phyloP scores from a whole-genome alignment of 2,329 filamentous ascomycete genomes.

The Pyricularia sp. region DNA sequence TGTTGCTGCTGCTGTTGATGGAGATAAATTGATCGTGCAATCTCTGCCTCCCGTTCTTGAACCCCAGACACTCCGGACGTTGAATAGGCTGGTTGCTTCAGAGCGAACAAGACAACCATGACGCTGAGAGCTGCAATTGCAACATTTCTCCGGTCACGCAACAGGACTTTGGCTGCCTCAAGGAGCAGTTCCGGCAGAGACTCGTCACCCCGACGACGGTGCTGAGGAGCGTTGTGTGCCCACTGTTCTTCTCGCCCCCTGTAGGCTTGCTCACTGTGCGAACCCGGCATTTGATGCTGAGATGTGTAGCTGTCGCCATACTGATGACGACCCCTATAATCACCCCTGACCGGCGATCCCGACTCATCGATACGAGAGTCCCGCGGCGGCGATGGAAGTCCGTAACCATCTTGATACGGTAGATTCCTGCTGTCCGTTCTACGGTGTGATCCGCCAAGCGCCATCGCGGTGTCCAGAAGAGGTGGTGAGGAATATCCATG shows the following conservation, averaged over 20 bases:
- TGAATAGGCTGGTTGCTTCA: slow-evolving; percentile 15
- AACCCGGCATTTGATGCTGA: slow-evolving; percentile 14
- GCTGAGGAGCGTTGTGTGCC: neutral
- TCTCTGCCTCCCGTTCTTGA: slow-evolving; percentile 6
- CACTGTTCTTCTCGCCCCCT: slow-evolving; percentile 14
- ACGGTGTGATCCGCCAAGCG: neutral
- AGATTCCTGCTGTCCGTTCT: neutral
- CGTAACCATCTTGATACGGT: neutral
- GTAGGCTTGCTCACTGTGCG: slow-evolving; percentile 18
- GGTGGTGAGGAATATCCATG: neutral
- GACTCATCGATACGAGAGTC: neutral
- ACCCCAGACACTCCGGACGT: neutral
- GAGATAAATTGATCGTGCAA: neutral
- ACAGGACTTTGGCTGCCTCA: slow-evolving; percentile 41
- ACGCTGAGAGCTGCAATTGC: slow-evolving; percentile 44
- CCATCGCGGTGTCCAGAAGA: neutral
- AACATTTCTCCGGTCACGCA: slow-evolving; percentile 51
- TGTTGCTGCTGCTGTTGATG: slow-evolving; percentile 9
- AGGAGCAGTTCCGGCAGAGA: slow-evolving; percentile 44
- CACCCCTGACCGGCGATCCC: neutral
- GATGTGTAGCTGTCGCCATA: slow-evolving; percentile 15
- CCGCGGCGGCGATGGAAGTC: neutral
- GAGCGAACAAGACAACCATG: slow-evolving; percentile 42
- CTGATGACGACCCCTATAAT: neutral
- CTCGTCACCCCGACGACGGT: slow-evolving; percentile 20